phyloP scores from a whole-genome alignment of 257 asterid species.

The Solanum medicagineum region DNA sequence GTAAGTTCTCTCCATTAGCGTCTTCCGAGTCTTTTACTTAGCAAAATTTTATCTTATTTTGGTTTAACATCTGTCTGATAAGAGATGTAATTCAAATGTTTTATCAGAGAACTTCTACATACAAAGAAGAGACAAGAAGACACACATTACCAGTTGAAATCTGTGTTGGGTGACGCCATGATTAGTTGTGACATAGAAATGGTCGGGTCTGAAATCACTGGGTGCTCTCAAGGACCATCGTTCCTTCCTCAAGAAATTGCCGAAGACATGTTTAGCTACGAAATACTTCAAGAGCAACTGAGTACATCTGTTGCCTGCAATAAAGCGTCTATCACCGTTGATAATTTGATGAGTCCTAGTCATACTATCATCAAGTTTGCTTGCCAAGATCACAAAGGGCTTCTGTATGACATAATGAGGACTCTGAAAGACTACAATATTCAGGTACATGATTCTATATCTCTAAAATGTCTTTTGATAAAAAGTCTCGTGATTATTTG shows the following conservation, averaged over 20 bases:
- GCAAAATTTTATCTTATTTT: not conserved
- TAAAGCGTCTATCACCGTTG: slow-evolving; percentile 50
- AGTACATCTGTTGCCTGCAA: slow-evolving; percentile 27
- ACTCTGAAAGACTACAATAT: slow-evolving; percentile 78
- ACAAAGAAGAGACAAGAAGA: slow-evolving; percentile 67
- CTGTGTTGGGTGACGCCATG: slow-evolving; percentile 47
- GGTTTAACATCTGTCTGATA: not conserved
- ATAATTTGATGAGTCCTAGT: slow-evolving; percentile 62
- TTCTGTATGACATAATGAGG: slow-evolving; percentile 73
- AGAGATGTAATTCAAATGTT: not conserved
- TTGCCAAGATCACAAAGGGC: slow-evolving; percentile 81
- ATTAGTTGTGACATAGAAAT: slow-evolving; percentile 59
- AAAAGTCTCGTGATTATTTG: not conserved
- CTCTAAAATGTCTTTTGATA: not conserved
- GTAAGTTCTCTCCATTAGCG: not conserved
- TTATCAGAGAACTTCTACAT: slow-evolving; percentile 57
- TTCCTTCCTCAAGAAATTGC: slow-evolving; percentile 54
- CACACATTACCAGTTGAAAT: slow-evolving; percentile 31
- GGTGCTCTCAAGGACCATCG: slow-evolving; percentile 53
- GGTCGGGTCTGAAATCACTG: slow-evolving; percentile 53
- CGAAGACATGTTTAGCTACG: slow-evolving; percentile 38
- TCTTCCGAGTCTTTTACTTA: not conserved
- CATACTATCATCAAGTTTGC: slow-evolving; percentile 81
- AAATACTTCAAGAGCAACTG: slow-evolving; percentile 17
- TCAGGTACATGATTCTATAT: slow-evolving; percentile 38